Percentiles rank a stretch among this genome's conserved stretches.
These are phyloP conservation scores for Keithomyces neogunnii DNA, from an alignment of 2,329 filamentous ascomycete genomes.

Conservation along the genomic window DNA sequence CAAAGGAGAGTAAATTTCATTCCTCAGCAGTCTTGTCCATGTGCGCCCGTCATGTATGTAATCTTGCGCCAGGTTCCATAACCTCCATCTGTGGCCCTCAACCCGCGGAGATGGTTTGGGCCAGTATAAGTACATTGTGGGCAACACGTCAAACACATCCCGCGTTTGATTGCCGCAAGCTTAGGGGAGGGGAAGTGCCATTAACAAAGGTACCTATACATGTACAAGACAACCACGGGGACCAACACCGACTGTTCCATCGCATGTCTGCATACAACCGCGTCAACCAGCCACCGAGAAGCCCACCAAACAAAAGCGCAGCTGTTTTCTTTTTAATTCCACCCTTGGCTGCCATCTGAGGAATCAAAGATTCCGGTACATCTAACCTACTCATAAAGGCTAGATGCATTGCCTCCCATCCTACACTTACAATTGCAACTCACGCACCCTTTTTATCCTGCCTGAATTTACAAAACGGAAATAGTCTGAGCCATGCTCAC, in stretches of 20 bases:
- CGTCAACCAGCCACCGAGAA: background rate
- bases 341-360: background rate
- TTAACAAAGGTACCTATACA: slow-evolving; percentile 8
- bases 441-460: background rate
- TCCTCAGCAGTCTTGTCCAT: background rate
- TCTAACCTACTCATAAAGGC: background rate
- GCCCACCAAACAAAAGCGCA: background rate
- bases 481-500: background rate
- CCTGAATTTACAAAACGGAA: background rate
- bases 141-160: background rate
- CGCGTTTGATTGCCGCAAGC: background rate
- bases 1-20: background rate
- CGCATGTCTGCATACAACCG: background rate
- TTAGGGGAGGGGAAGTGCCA: slow-evolving; percentile 7
- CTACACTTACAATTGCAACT: slow-evolving; percentile 1
- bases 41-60: background rate
- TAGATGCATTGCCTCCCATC: background rate
- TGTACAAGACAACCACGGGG: slow-evolving; percentile 5
- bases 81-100: no score
- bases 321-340: background rate
- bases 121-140: no score
- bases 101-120: no score
- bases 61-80: no score
- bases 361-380: background rate
- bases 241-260: background rate